Evolutionary conservation across 2,329 filamentous ascomycete species (phyloP).

Genomic region (Aspergillus neoniger): DNA sequence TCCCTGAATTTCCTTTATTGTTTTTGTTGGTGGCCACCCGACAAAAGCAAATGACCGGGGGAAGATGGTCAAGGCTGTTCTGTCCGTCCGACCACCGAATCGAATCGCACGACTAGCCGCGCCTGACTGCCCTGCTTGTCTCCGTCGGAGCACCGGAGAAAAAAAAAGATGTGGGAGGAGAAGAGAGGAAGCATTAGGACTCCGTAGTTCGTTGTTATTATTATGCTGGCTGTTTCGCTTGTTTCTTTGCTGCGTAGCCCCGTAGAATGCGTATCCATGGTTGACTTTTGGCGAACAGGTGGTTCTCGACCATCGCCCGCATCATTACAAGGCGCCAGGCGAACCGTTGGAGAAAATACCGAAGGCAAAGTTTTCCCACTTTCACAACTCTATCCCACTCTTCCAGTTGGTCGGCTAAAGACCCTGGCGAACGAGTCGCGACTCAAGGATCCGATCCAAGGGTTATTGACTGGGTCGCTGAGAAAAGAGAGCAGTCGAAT

Average conservation of each 20-base stretch:
- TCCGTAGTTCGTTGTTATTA: background rate
- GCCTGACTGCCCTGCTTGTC: conserved; percentile 5
- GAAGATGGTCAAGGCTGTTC: conserved; percentile 7
- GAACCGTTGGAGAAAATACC: conserved; percentile 2
- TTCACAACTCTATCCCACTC: background rate
- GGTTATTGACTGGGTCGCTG: background rate
- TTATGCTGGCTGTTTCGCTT: background rate
- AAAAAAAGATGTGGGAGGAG: background rate
- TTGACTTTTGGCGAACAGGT: background rate
- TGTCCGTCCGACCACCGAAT: conserved; percentile 6
- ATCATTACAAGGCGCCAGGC: background rate
- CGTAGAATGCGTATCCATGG: background rate
- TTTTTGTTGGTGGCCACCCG: background rate
- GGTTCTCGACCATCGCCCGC: background rate
- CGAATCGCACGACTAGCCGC: conserved; percentile 8
- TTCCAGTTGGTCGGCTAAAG: background rate
- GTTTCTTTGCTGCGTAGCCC: background rate
- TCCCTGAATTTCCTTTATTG: background rate
- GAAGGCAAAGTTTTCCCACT: conserved; percentile 1
- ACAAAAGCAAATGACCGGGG: conserved; percentile 3
- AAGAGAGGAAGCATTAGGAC: background rate
- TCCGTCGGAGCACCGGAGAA: conserved; percentile 9
- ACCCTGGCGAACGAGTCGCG: conserved; percentile 1
- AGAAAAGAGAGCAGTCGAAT: background rate
- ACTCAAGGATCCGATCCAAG: background rate